Evolutionary conservation across 331 rosid species (phyloP), one percentile per base, ranked within the genome.

Genomic region (Cucumis variabilis): DNA sequence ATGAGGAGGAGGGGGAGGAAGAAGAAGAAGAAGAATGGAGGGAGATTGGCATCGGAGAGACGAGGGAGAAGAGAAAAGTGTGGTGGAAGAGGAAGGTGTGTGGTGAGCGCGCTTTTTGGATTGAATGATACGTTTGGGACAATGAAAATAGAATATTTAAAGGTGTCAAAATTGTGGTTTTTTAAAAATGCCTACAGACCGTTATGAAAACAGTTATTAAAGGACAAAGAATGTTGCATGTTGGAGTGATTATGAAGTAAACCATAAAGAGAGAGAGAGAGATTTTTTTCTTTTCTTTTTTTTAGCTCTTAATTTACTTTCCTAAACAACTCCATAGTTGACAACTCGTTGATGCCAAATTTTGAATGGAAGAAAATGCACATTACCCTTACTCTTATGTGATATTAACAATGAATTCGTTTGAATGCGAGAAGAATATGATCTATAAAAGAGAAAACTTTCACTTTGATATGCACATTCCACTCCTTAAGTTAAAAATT

Each of bases 1-100:
- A 88, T 50, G 90, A 90, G 1, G 86, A 86, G 33, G 90, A 87
- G 37, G 90, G 58, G 70, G 81, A 21, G 3, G 68, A 63, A 63
- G 67, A 72, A 6, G 84, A 72, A 4, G 84, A 87, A 82, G 76
- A 86, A 50, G 66, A 50, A 84, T 30, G 73, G 48, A 65, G 73
- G 60, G 28, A 60, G 84, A 69, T 60, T 63, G 88, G 60, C 67
- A 89, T 83, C 53, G 89, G 66, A 81, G 63, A 70, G 13, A 50
- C 81, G 77, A 53, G 55, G 86, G 84, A 55, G 53, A 60, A 20
- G 79, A 84, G 85, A 28, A 27, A 44, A 30, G 33, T 60, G 1
- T 33, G 14, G 2, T 71, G n/a, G 53, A 60, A 20, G 79, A 84
- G 85, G n/a, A 27, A 44, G 14, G 2, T 33, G 3, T 33, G 6